phyloP scores from a whole-genome alignment of 306 rosid genomes.

The Hippophae tibetana region DNA sequence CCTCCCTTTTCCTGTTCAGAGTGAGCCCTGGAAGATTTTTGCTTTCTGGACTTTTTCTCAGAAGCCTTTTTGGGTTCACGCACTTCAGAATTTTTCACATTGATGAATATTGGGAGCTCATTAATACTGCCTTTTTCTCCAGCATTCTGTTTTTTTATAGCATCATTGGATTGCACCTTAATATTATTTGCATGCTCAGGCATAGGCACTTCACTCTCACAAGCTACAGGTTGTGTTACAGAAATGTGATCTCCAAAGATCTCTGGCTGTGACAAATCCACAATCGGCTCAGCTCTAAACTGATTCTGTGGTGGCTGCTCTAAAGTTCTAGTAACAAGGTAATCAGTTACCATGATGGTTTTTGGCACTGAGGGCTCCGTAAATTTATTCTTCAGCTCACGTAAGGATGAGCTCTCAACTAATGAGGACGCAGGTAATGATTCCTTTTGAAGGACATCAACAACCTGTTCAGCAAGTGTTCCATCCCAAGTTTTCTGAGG shows the following conservation, averaged over 20 bases:
- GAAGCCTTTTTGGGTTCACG: constrained; percentile 52
- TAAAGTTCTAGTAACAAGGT: constrained; percentile 17
- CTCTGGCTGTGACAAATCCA: constrained; percentile 24
- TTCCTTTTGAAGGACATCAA: constrained; percentile 34
- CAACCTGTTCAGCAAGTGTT: constrained; percentile 26
- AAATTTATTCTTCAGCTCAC: constrained; percentile 24
- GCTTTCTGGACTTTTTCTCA: constrained; percentile 81
- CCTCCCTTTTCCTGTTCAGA: constrained; percentile 52
- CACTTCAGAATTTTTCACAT: constrained; percentile 39
- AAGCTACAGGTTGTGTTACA: constrained; percentile 20
- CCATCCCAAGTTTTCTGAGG: constrained; percentile 32
- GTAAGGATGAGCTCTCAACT: constrained; percentile 32
- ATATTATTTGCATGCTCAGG: constrained; percentile 2
- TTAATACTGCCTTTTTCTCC: constrained; percentile 26
- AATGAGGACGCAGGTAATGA: constrained; percentile 23
- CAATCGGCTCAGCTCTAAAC: constrained; percentile 21
- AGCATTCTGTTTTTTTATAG: constrained; percentile 30
- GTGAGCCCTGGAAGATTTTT: constrained; percentile 57
- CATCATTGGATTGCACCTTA: constrained; percentile 27
- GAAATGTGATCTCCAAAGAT: constrained; percentile 22
- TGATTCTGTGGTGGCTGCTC: constrained; percentile 28
- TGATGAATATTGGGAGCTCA: constrained; percentile 26
- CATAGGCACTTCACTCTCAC: constrained; percentile 8
- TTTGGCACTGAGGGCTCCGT: constrained; percentile 17
- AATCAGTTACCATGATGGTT: constrained; percentile 26